Evolutionary conservation across 345 rosid species (phyloP), one percentile per base, ranked within the genome.

Genomic region (Rhodamnia argentea): DNA sequence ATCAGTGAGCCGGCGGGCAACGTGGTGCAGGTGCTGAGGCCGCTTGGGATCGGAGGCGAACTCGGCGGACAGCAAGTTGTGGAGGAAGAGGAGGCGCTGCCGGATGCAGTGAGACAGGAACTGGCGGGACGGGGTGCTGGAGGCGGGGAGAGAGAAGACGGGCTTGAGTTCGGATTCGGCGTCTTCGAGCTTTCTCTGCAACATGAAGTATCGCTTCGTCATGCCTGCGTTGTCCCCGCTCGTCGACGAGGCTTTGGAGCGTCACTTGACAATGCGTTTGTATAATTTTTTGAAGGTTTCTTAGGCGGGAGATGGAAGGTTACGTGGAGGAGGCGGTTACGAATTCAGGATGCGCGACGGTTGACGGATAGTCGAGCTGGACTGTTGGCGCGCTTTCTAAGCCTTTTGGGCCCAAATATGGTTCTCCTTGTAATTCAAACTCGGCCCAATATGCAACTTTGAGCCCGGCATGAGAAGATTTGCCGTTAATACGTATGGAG

Each of bases 141-240:
- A 70, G 78, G 78, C 78, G 18, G 92, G 84, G 37, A 85, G 89
- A 82, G 89, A 84, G 82, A 85, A 47, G 20, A 70, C 70, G 40
- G 82, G 22, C 12, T 47, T 47, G 89, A 93, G 90, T 54, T 85
- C 26, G 10, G 86, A 81, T 85, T 92, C 90, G 1, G 89, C 86
- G 84, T 92, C 92, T 74, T 86, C 83, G 16, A 91, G 87, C 88
- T 87, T 92, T 83, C 86, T 93, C 90, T 87, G 92, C 91, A 93
- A 62, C 52, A 92, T 52, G 22, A 87, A 16, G 86, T 47, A 83
- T 85, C 83, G 81, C 84, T 89, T 90, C 8, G 88, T 52, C 94
- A 93, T 91, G 85, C 24, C 78, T 37, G 47, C 24, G 78, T 9
- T 16, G 47, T 70, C 44, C 10, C 76, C 42, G 76, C 18, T 18